A percentile compares a stretch with the other conserved stretches of the same genome.
Conservation (phyloP, 192 early-diverging fungal species). For the Coemansia sp. region DNA sequence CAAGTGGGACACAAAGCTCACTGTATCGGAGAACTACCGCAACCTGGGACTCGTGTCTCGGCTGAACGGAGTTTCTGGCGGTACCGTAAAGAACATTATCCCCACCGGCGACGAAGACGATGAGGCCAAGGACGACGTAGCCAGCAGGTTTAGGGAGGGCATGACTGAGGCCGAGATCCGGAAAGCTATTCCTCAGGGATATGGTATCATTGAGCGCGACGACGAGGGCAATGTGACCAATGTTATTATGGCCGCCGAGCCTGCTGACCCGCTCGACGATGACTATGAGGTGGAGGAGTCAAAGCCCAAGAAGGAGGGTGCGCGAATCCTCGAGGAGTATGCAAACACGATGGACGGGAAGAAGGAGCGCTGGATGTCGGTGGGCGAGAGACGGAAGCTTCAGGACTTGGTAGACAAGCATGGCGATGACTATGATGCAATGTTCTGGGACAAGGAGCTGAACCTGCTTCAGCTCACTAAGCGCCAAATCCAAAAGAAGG, state of each 20-base stretch:
- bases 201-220: slow-evolving; percentile 84
- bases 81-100: slow-evolving; percentile 36
- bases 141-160: slow-evolving; percentile 13
- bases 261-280: slow-evolving; percentile 46
- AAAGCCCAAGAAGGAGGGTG: slow-evolving; percentile 63
- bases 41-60: slow-evolving; percentile 69
- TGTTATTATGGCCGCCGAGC: slow-evolving; percentile 66
- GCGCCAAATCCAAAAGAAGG: slow-evolving; percentile 66
- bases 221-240: slow-evolving; percentile 74
- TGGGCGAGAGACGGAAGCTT: slow-evolving; percentile 61
- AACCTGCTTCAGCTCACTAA: slow-evolving; percentile 73
- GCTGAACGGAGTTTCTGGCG: slow-evolving; percentile 69
- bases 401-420: slow-evolving; percentile 69
- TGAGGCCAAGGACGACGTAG: background rate
- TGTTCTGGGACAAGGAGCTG: slow-evolving; percentile 77
- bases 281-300: slow-evolving; percentile 53
- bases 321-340: slow-evolving; percentile 59
- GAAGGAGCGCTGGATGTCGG: slow-evolving; percentile 57
- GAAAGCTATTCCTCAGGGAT: slow-evolving; percentile 61
- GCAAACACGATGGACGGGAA: slow-evolving; percentile 46
- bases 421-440: slow-evolving; percentile 72
- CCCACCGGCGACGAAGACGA: slow-evolving; percentile 19
- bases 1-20: slow-evolving; percentile 71
- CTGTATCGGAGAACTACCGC: slow-evolving; percentile 73
- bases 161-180: slow-evolving; percentile 60